phyloP scores from a whole-genome alignment of 2,329 filamentous ascomycete species.

The Cladophialophora immunda region DNA sequence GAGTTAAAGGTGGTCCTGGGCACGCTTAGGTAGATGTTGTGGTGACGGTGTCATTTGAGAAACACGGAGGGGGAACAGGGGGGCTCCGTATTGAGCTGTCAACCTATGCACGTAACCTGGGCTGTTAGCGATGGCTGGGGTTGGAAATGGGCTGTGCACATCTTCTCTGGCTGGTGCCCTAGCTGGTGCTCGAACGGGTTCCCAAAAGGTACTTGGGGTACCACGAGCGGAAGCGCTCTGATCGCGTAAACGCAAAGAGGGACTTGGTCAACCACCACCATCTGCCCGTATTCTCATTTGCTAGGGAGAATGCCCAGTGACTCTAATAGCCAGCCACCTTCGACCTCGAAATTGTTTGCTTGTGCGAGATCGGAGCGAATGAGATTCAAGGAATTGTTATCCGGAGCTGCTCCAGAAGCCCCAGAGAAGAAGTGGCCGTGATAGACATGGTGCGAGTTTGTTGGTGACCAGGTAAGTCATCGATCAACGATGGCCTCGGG shows the following conservation, averaged over 20 bases:
- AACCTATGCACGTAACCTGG: not conserved
- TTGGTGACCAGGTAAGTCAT: not conserved
- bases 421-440: too few species aligned
- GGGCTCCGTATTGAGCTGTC: not conserved
- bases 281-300: not conserved
- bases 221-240: slow-evolving; percentile 3
- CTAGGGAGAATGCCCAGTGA: not conserved
- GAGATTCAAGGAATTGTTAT: not conserved
- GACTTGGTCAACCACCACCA: not conserved
- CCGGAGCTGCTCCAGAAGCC: not conserved
- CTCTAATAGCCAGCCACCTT: not conserved
- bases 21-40: not conserved
- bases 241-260: not conserved
- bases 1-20: not conserved
- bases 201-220: not conserved
- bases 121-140: not conserved
- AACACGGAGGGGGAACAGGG: not conserved
- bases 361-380: too few species aligned
- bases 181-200: not conserved
- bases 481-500: not conserved
- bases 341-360: not conserved
- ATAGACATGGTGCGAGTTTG: too few species aligned
- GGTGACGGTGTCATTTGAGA: not conserved
- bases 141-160: too few species aligned
- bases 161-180: too few species aligned